These are phyloP conservation scores for Brettanomyces bruxellensis DNA, from an alignment of 805 yeast genomes.

Conservation along the genomic window DNA sequence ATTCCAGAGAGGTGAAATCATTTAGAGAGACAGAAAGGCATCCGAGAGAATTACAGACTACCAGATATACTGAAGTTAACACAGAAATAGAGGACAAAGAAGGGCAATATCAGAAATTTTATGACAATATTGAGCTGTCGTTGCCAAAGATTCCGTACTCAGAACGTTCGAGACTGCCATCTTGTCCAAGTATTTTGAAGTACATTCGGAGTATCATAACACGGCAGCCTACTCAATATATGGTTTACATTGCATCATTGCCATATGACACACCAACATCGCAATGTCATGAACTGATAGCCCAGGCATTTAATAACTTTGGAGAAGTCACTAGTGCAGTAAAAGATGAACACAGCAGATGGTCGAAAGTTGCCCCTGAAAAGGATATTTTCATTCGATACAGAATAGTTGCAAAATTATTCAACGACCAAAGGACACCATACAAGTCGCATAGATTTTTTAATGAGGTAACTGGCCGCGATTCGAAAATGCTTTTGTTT, in stretches of 20 bases:
- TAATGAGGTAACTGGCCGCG: conserved; percentile 21
- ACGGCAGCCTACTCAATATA: conserved; percentile 17
- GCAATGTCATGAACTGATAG: conserved; percentile 16
- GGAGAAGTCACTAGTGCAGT: conserved; percentile 17
- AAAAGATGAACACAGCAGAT: conserved; percentile 15
- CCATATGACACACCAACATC: conserved; percentile 20
- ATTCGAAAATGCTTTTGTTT: conserved; percentile 24
- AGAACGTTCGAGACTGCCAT: conserved; percentile 3
- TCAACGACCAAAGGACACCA: conserved; percentile 18
- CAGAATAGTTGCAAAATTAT: conserved; percentile 17
- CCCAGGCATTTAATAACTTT: conserved; percentile 17
- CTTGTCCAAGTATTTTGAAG: conserved; percentile 5
- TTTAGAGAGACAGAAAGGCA: neutral
- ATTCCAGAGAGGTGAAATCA: neutral
- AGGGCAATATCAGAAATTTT: neutral
- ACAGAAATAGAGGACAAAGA: neutral
- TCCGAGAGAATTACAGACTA: neutral
- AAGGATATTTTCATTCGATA: conserved; percentile 20
- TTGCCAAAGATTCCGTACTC: neutral
- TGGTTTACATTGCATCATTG: conserved; percentile 20
- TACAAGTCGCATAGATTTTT: conserved; percentile 20
- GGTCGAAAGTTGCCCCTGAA: conserved; percentile 15
- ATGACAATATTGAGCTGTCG: neutral
- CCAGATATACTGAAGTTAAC: neutral
- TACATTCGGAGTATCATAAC: conserved; percentile 21